Evolutionary conservation across 306 rosid species (phyloP), one percentile per base, ranked within the genome.

Genomic region (Cercis canadensis): DNA sequence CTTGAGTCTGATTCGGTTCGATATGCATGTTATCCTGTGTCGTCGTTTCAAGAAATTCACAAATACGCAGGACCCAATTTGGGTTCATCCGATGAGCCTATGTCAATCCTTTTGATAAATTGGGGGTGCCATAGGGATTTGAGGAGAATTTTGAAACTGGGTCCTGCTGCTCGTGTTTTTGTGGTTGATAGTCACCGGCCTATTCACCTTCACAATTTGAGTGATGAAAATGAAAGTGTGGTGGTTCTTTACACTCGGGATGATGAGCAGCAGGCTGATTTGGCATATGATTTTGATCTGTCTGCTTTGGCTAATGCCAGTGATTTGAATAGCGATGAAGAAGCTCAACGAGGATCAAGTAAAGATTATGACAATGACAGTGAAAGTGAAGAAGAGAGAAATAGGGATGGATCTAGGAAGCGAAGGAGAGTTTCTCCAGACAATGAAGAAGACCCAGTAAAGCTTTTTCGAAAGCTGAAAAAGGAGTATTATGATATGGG

Each of bases 141-240:
- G 11, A 57, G 82, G 54, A 83, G 63, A 39, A 68, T 70, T 2
- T 78, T 95, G 6, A 76, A 64, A 34, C 69, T 91, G n/a, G 80
- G 89, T 5, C 80, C 90, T 0, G 41, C 65, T 12, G 87, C 92
- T 0, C 82, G 72, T 9, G 83, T 91, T 49, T 91, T 91, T 7
- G 97, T 95, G 5, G 89, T 95, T 1, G 99, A 95, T 56, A 87
- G 96, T 60, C 97, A 91, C 61, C 87, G 99, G 1, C 97, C 99
- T 0, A 89, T 95, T 52, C 99, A 95, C 29, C 85, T 95, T 60
- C 91, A 84, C 29, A 95, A 95, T 47, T 78, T 95, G 70, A 84
- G 96, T 57, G 82, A 86, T 19, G 81, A 67, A 55, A 95, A 95
- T 50, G 87, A 89, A 15, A 65, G 77, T 10, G 99, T 95, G 46